Conservation (phyloP, 192 early-diverging fungal genomes). For the Spinellus fusiger region DNA sequence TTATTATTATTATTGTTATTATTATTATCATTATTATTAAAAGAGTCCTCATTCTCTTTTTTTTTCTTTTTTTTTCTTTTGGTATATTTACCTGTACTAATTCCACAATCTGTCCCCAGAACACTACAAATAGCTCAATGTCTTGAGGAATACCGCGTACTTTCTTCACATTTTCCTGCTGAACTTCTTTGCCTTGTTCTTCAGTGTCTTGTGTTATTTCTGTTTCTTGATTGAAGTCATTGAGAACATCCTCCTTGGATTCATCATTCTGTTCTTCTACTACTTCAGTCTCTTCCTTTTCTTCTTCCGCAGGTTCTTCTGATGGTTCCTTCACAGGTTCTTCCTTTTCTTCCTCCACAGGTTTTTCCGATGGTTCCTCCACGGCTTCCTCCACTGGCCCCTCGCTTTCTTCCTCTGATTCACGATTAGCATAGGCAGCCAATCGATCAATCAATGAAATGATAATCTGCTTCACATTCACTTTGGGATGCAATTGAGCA, state of each 20-base stretch:
- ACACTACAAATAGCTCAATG: slow-evolving; percentile 89
- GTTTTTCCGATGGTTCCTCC: too few species aligned
- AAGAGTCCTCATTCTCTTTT: too few species aligned
- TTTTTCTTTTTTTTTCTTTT: too few species aligned
- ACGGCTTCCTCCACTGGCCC: slow-evolving; percentile 64
- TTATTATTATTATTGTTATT: too few species aligned
- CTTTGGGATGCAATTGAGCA: slow-evolving; percentile 83
- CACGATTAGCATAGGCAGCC: slow-evolving; percentile 67
- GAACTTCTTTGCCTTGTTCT: slow-evolving; percentile 1
- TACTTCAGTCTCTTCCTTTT: slow-evolving; percentile 15
- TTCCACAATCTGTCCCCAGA: slow-evolving; percentile 91
- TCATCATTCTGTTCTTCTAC: slow-evolving; percentile 33
- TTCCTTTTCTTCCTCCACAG: slow-evolving; percentile 23
- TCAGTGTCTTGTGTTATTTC: slow-evolving; percentile 10
- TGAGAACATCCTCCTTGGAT: too few species aligned
- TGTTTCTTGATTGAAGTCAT: too few species aligned
- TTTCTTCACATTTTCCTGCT: slow-evolving; percentile 27
- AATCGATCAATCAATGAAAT: slow-evolving; percentile 94
- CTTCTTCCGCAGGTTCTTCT: slow-evolving; percentile 6
- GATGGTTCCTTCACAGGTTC: background rate
- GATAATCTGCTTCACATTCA: slow-evolving; percentile 96
- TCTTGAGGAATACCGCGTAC: slow-evolving; percentile 76
- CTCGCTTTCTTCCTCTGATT: slow-evolving; percentile 26
- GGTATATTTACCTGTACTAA: slow-evolving; percentile 81
- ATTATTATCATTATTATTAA: too few species aligned